These are phyloP conservation scores for Warburgia ugandensis DNA, from an alignment of 164 flowering plant species.

Conservation along the genomic window DNA sequence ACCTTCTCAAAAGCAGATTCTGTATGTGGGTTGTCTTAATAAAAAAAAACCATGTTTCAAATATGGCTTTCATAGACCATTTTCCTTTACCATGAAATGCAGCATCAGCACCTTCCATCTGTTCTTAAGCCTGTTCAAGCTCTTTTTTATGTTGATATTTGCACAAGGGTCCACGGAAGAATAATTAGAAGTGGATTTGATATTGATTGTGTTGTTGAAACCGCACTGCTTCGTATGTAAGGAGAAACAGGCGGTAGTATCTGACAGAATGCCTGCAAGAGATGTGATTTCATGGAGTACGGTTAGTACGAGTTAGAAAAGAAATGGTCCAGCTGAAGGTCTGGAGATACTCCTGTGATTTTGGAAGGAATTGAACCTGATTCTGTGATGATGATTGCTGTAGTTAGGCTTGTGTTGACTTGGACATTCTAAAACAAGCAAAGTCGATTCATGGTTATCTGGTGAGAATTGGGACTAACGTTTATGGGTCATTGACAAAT, in stretches of 20 bases:
- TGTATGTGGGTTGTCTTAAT: conserved; percentile 76
- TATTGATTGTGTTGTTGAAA: conserved; percentile 44
- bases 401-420: conserved; percentile 56
- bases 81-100: conserved; percentile 39
- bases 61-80: conserved; percentile 38
- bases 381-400: conserved; percentile 48
- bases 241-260: conserved; percentile 50
- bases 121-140: conserved; percentile 59
- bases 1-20: conserved; percentile 52
- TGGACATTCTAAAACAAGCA: conserved; percentile 34
- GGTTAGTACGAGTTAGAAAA: conserved; percentile 37
- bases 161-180: conserved; percentile 55
- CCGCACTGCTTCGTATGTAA: conserved; percentile 62
- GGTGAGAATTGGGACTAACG: conserved; percentile 30
- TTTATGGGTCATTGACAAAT: conserved; percentile 32
- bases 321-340: conserved; percentile 39
- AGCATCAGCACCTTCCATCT: conserved; percentile 35
- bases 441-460: conserved; percentile 57
- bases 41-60: conserved; percentile 50
- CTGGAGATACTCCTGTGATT: conserved; percentile 47
- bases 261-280: conserved; percentile 48
- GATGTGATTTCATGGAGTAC: conserved; percentile 81
- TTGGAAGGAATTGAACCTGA: conserved; percentile 37
- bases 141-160: conserved; percentile 33
- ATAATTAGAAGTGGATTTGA: conserved; percentile 53